A percentile compares a stretch with the other conserved stretches of the same genome.
phyloP scores from a whole-genome alignment of 345 rosid genomes.

The Geranium rotundifolium region DNA sequence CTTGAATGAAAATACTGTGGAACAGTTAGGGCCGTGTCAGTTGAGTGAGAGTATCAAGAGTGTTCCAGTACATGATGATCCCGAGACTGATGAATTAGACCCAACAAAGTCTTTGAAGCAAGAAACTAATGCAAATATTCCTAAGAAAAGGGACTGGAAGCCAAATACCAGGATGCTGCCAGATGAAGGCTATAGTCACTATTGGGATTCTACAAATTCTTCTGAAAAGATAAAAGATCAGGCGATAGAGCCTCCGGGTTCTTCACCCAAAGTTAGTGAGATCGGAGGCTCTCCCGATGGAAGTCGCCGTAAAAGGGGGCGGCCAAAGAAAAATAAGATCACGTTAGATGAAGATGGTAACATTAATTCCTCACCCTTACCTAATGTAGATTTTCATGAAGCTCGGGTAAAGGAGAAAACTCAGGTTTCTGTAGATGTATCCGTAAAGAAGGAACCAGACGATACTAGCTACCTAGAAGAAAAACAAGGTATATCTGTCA shows the following conservation, averaged over 20 bases:
- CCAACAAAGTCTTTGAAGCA: conserved; percentile 15
- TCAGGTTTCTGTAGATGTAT: conserved; percentile 6
- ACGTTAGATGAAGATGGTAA: too few species aligned
- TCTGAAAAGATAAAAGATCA: too few species aligned
- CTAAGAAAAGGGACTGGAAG: conserved; percentile 47
- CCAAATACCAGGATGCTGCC: conserved; percentile 57
- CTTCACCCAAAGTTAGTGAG: too few species aligned
- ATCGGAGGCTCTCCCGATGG: too few species aligned
- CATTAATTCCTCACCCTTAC: too few species aligned
- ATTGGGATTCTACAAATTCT: conserved; percentile 21
- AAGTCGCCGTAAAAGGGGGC: too few species aligned
- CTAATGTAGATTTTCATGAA: too few species aligned
- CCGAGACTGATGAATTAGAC: conserved; percentile 11
- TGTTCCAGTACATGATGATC: conserved; percentile 7
- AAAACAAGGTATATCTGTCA: conserved; percentile 20
- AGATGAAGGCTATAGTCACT: conserved; percentile 50
- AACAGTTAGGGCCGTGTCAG: conserved; percentile 12
- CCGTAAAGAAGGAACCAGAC: conserved; percentile 17
- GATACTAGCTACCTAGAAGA: conserved; percentile 13
- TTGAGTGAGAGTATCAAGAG: conserved; percentile 6
- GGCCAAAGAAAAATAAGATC: too few species aligned
- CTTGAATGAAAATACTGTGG: conserved; percentile 12
- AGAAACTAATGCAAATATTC: conserved; percentile 25
- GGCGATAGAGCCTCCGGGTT: too few species aligned
- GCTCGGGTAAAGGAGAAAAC: too few species aligned